phyloP scores from a whole-genome alignment of 805 yeast species.

The Pichia thaimueangensis region DNA sequence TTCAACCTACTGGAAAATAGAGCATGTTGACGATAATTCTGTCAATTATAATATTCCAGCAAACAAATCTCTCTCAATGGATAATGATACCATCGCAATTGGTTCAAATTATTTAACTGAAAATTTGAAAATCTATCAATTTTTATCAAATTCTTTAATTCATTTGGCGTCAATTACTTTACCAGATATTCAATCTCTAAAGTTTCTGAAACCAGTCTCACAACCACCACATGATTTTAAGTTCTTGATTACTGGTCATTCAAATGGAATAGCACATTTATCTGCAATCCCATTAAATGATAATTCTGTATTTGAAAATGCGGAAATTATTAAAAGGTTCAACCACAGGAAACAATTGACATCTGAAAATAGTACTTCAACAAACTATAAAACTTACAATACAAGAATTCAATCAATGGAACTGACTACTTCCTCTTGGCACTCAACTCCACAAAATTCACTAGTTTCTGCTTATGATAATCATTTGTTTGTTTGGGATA shows the following conservation, averaged over 20 bases:
- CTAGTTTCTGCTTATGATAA: conserved; percentile 61
- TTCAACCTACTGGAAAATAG: conserved; percentile 32
- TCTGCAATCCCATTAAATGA: conserved; percentile 54
- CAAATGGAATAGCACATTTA: conserved; percentile 66
- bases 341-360: conserved; percentile 65
- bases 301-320: conserved; percentile 36
- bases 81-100: conserved; percentile 39
- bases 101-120: conserved; percentile 40
- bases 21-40: conserved; percentile 8
- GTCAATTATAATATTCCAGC: conserved; percentile 11
- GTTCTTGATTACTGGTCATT: conserved; percentile 65
- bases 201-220: conserved; percentile 36
- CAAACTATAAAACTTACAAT: conserved; percentile 12
- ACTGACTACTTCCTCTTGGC: conserved; percentile 37
- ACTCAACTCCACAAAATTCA: conserved; percentile 35
- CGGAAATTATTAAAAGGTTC: conserved; percentile 71
- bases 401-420: conserved; percentile 31
- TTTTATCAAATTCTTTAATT: conserved; percentile 34
- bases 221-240: conserved; percentile 29
- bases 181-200: conserved; percentile 47
- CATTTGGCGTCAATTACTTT: conserved; percentile 55
- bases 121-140: conserved; percentile 47
- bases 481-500: conserved; percentile 72
- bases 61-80: conserved; percentile 38
- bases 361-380: conserved; percentile 10